Conservation (phyloP, 257 asterid genomes). For the Salvia splendens region DNA sequence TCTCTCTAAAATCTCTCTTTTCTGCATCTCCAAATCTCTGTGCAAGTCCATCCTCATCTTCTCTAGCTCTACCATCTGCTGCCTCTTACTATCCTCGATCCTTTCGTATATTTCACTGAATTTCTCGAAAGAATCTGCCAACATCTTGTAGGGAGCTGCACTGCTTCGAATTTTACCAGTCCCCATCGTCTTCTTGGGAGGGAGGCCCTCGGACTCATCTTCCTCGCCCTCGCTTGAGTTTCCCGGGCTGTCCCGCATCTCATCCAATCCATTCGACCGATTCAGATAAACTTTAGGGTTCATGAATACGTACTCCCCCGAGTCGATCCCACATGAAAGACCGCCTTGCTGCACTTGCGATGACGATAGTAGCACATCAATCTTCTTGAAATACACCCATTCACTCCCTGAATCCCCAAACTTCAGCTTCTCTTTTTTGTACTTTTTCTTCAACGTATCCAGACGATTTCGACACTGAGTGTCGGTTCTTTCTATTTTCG, state of each 20-base stretch:
- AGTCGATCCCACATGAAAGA: slow-evolving; percentile 74
- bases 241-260: slow-evolving; percentile 81
- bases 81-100: slow-evolving; percentile 76
- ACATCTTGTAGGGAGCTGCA: slow-evolving; percentile 51
- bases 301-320: slow-evolving; percentile 71
- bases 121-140: slow-evolving; percentile 76
- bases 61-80: slow-evolving; percentile 80
- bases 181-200: slow-evolving; percentile 44
- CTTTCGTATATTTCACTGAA: slow-evolving; percentile 75
- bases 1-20: slow-evolving; percentile 77
- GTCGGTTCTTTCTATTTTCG: slow-evolving; percentile 73
- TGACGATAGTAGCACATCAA: slow-evolving; percentile 63
- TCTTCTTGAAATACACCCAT: slow-evolving; percentile 83
- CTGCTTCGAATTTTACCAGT: slow-evolving; percentile 28
- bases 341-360: slow-evolving; percentile 51
- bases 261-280: slow-evolving; percentile 67
- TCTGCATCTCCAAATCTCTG: slow-evolving; percentile 74
- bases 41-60: slow-evolving; percentile 84
- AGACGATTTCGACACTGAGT: slow-evolving; percentile 89
- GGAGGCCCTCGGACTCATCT: slow-evolving; percentile 53
- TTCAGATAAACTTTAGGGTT: slow-evolving; percentile 56
- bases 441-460: slow-evolving; percentile 88
- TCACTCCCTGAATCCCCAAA: slow-evolving; percentile 41
- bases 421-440: slow-evolving; percentile 85
- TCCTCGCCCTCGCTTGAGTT: slow-evolving; percentile 50